These are phyloP conservation scores for Colletotrichum caudatum DNA, from an alignment of 2,329 filamentous ascomycete species.

Conservation along the genomic window DNA sequence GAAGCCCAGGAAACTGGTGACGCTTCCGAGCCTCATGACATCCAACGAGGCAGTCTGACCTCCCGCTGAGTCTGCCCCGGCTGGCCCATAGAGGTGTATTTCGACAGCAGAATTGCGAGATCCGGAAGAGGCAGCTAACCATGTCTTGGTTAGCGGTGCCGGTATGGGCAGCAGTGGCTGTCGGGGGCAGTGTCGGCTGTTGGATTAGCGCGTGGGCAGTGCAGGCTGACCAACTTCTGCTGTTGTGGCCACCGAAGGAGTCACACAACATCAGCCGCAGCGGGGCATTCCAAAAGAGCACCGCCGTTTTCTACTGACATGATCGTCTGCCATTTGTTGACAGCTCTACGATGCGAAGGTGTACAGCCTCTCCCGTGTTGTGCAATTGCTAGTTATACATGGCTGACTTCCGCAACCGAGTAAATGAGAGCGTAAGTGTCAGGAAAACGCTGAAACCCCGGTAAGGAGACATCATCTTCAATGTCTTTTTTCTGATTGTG, in stretches of 20 bases:
- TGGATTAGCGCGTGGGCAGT: slow-evolving; percentile 20
- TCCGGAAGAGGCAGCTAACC: slow-evolving; percentile 22
- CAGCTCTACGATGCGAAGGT: not conserved
- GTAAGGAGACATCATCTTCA: no score
- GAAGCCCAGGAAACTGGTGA: not conserved
- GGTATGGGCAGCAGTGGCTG: not conserved
- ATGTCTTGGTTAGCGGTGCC: slow-evolving; percentile 3
- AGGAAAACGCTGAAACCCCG: not conserved
- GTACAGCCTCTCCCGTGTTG: not conserved
- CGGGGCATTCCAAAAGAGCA: not conserved
- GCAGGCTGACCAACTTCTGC: slow-evolving; percentile 9
- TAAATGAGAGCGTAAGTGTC: not conserved
- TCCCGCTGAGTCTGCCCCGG: slow-evolving; percentile 28
- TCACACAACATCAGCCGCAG: slow-evolving; percentile 2
- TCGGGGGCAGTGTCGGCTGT: slow-evolving; percentile 13
- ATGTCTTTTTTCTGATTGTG: not conserved
- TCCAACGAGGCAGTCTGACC: slow-evolving; percentile 27
- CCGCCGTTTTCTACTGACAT: not conserved
- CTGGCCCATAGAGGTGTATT: slow-evolving; percentile 5
- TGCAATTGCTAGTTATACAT: not conserved
- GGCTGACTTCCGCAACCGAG: not conserved
- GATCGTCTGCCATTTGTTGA: slow-evolving; percentile 5
- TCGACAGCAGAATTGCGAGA: slow-evolving; percentile 1
- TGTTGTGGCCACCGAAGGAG: slow-evolving; percentile 4
- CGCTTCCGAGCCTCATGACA: slow-evolving; percentile 27